Evolutionary conservation across 805 yeast genomes (phyloP).

Genomic region (Schwanniomyces yamadae): DNA sequence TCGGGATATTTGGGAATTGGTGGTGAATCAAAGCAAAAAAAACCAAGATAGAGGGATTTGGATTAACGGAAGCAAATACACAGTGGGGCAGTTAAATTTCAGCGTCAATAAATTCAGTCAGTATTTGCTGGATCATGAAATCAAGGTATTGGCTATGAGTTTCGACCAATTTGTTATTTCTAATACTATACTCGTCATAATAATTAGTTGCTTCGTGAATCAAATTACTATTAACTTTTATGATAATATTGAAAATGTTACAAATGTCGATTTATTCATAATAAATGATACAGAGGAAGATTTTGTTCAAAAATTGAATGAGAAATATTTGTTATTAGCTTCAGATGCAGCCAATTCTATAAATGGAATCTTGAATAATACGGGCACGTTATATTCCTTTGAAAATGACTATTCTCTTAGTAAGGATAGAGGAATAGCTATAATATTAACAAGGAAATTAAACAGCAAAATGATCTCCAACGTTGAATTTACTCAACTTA

Average conservation of each 20-base stretch:
- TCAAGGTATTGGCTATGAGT: constrained; percentile 24
- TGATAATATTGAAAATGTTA: constrained; percentile 15
- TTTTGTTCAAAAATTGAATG: constrained; percentile 1
- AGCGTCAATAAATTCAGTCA: constrained; percentile 21
- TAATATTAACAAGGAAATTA: constrained; percentile 20
- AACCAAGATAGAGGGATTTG: constrained; percentile 17
- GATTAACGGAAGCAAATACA: constrained; percentile 18
- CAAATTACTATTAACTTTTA: constrained; percentile 42
- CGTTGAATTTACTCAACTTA: constrained; percentile 46
- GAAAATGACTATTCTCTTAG: constrained; percentile 29
- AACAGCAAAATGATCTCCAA: constrained; percentile 11
- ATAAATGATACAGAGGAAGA: constrained; percentile 3
- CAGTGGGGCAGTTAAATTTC: constrained; percentile 25
- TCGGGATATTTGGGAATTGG: constrained; percentile 69
- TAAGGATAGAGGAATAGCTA: constrained; percentile 39
- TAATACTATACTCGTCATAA: constrained; percentile 34
- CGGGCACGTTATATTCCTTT: constrained; percentile 13
- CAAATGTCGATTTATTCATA: constrained; percentile 6
- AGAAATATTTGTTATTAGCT: constrained; percentile 3
- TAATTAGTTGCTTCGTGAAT: constrained; percentile 46
- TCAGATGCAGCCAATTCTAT: not conserved
- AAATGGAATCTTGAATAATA: not conserved
- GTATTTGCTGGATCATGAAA: constrained; percentile 14
- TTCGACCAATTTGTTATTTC: constrained; percentile 19
- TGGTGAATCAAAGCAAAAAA: constrained; percentile 28